Conservation (phyloP, 805 yeast genomes). For the Candida caryicola region DNA sequence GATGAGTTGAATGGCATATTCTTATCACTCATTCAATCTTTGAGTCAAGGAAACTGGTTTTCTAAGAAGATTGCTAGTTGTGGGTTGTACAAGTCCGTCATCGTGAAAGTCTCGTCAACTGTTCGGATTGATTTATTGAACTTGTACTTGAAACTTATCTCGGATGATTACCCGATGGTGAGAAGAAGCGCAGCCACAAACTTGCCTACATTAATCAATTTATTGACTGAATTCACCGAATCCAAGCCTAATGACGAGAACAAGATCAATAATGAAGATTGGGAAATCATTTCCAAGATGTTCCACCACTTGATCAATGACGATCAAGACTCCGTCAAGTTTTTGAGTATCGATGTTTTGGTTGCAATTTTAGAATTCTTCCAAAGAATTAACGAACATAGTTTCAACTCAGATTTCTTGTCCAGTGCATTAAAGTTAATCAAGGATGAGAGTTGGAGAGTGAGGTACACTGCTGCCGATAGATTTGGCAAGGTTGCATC, state of each 20-base stretch:
- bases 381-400: conserved; percentile 52
- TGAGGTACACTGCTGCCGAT: conserved; percentile 97
- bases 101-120: conserved; percentile 53
- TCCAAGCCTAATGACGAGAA: conserved; percentile 36
- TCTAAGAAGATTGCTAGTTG: conserved; percentile 88
- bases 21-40: conserved; percentile 71
- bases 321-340: conserved; percentile 92
- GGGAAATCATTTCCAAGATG: conserved; percentile 80
- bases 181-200: conserved; percentile 89
- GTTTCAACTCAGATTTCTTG: conserved; percentile 62
- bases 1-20: conserved; percentile 65
- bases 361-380: conserved; percentile 75
- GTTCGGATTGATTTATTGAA: conserved; percentile 61
- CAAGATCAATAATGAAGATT: conserved; percentile 55
- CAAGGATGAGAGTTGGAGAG: conserved; percentile 95
- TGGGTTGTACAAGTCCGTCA: conserved; percentile 75
- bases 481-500: conserved; percentile 72
- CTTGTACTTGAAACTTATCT: conserved; percentile 65
- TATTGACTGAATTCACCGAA: conserved; percentile 42
- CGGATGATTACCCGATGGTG: conserved; percentile 97
- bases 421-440: conserved; percentile 67
- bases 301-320: conserved; percentile 75
- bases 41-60: conserved; percentile 92
- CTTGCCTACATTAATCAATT: conserved; percentile 70
- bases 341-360: conserved; percentile 82